Evolutionary conservation across 805 yeast species (phyloP).

Genomic region (Clavispora phyllophila): DNA sequence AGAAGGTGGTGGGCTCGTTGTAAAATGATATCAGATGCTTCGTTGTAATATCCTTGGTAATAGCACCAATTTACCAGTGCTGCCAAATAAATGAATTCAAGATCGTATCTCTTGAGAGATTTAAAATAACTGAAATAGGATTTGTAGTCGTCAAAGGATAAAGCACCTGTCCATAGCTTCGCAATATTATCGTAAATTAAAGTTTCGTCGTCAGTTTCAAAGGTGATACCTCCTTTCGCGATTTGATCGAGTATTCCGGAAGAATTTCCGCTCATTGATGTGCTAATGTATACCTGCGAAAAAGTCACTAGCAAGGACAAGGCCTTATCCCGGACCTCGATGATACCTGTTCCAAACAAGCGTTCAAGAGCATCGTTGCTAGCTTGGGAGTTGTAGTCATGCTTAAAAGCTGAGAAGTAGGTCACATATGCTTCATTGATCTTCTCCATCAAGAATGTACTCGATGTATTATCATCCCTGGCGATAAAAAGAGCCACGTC

Average conservation of each 20-base stretch:
- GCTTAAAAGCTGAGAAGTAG: conserved; percentile 38
- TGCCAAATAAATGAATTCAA: conserved; percentile 11
- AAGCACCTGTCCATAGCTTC: conserved; percentile 9
- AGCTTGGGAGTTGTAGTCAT: conserved; percentile 14
- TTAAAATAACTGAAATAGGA: background rate
- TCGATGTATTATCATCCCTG: conserved; percentile 26
- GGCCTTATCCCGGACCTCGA: background rate
- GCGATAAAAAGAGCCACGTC: conserved; percentile 36
- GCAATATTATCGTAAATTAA: conserved; percentile 1
- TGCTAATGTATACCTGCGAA: background rate
- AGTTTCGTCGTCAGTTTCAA: conserved; percentile 6
- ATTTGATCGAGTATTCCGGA: background rate
- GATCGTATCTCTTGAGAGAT: conserved; percentile 6
- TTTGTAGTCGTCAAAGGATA: conserved; percentile 6
- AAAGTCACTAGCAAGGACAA: background rate
- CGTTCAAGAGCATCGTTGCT: background rate
- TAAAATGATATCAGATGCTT: conserved; percentile 14
- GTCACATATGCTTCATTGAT: conserved; percentile 40
- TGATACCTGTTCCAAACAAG: background rate
- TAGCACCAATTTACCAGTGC: conserved; percentile 12
- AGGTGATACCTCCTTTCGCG: conserved; percentile 4
- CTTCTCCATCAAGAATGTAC: conserved; percentile 30
- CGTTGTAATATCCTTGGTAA: conserved; percentile 14
- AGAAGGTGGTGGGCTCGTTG: conserved; percentile 14
- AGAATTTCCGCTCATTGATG: background rate